Base-by-base conservation (phyloP, 805 yeast genomes). In the Ogataea degrootiae region DNA sequence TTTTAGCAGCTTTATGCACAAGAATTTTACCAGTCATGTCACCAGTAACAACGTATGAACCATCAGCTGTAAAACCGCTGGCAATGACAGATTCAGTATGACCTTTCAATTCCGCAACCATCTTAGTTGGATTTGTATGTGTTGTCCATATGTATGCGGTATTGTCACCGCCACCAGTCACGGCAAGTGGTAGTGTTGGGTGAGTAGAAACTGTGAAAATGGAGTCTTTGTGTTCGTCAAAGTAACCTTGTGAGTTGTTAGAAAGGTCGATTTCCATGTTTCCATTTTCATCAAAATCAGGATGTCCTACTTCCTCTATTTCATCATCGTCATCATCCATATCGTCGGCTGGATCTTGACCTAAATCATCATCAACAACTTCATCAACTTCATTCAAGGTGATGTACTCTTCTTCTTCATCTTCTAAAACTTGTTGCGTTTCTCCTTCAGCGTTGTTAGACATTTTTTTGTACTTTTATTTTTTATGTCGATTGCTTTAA, bases 161-260 rank as follows among this genome's bases (percentile, higher is more conserved):
- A 65, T 92, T 83, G 66, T 94, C 99, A 49, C 96, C 98, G 38
- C 97, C 98, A 31, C 99, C 99, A 21, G 92, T 77, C n/a, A 83
- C 85, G 8, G 87, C 94, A 65, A 85, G 66, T 16, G 97, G 97
- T 50, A 90, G 73, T 6, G 74, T 74, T 37, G 97, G 97, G 64
- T 94, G 97, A 6, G 82, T 71, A 43, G 87, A 79, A n/a, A 94
- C 74, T 14, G 86, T 74, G 67, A 86, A 92, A 4, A 92, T 79
- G 2, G 97, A 88, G 66, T 94, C 99, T 46, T 78, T 75, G 63
- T 94, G 99, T 55, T 77, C 76, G 63, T 94, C 99, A 65, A 94
- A 94, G 66, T 88, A 94, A 0, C 88, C 73, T 70, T 84, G 79
- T 7, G 98, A 88, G 68, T 92, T 92, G 69, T 92, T 92, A 43